phyloP scores from a whole-genome alignment of 768 basidiomycete species.

The Kondoa subrosea region DNA sequence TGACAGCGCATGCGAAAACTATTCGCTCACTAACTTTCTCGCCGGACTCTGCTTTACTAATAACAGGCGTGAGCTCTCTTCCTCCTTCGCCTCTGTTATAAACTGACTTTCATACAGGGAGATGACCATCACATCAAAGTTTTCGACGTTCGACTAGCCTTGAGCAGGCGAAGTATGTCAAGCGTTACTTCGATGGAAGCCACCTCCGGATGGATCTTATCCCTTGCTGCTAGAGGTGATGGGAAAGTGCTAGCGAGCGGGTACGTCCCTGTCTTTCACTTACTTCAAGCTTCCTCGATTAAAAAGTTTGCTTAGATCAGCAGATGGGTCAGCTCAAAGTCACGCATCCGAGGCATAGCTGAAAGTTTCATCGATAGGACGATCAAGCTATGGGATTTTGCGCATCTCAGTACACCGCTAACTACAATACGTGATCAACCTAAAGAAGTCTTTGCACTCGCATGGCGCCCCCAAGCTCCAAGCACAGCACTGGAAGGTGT shows the following conservation, averaged over 20 bases:
- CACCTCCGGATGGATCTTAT: not conserved
- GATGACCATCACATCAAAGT: slow-evolving; percentile 25
- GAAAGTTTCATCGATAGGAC: slow-evolving; percentile 19
- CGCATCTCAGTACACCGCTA: slow-evolving; percentile 14
- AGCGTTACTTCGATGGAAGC: not conserved
- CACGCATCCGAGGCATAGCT: not conserved
- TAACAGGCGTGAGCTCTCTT: slow-evolving; percentile 15
- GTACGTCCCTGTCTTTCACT: slow-evolving; percentile 6
- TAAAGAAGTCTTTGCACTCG: slow-evolving; percentile 22
- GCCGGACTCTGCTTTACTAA: slow-evolving; percentile 17
- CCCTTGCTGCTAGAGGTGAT: slow-evolving; percentile 9
- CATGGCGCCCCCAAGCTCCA: slow-evolving; percentile 18
- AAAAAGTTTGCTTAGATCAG: not conserved
- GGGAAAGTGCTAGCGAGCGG: slow-evolving; percentile 21
- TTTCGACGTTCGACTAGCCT: slow-evolving; percentile 20
- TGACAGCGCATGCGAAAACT: slow-evolving; percentile 21
- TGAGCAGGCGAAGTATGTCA: not conserved
- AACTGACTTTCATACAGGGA: not conserved
- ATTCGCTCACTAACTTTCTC: slow-evolving; percentile 24
- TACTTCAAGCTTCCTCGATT: not conserved
- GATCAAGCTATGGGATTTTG: slow-evolving; percentile 25
- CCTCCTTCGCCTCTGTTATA: not conserved
- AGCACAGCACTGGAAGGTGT: not conserved
- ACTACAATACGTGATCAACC: slow-evolving; percentile 22
- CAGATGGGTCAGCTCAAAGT: not conserved